Conservation (phyloP, 2,329 filamentous ascomycete genomes). For the Apiospora phragmitis region DNA sequence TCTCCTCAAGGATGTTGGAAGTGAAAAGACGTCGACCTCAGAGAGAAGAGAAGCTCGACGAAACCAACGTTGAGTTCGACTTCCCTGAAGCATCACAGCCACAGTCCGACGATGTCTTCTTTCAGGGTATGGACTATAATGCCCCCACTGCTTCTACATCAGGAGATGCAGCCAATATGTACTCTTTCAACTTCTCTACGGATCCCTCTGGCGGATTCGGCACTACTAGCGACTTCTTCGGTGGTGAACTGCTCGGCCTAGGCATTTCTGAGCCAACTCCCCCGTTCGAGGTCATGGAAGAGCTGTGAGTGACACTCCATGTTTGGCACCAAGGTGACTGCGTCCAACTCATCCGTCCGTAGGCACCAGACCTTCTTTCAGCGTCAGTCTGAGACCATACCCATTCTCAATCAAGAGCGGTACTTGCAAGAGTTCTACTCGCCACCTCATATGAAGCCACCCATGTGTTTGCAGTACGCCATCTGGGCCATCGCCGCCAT, state of each 20-base stretch:
- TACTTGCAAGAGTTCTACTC: constrained; percentile 75
- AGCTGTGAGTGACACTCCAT: constrained; percentile 59
- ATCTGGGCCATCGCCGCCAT: constrained; percentile 83
- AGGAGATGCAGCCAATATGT: not conserved
- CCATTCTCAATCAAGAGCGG: constrained; percentile 75
- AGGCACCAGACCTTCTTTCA: constrained; percentile 71
- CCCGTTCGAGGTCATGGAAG: constrained; percentile 75
- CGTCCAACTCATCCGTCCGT: constrained; percentile 40
- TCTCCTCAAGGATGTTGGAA: constrained; percentile 67
- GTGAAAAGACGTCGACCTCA: constrained; percentile 14
- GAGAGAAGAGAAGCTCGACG: constrained; percentile 14
- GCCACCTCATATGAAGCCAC: constrained; percentile 73
- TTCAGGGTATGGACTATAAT: constrained; percentile 29
- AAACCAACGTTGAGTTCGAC: constrained; percentile 23
- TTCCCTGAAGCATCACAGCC: constrained; percentile 20
- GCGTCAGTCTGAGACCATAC: constrained; percentile 69
- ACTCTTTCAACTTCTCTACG: not conserved
- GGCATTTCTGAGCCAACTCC: constrained; percentile 80
- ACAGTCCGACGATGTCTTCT: constrained; percentile 25
- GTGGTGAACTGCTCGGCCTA: constrained; percentile 73
- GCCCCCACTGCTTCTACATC: not conserved
- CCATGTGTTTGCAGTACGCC: constrained; percentile 82
- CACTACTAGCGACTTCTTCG: constrained; percentile 18
- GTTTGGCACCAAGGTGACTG: constrained; percentile 12
- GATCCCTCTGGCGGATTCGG: not conserved